These are phyloP conservation scores for Rheum nobile DNA, from an alignment of 148 eudicot genomes.

Conservation along the genomic window DNA sequence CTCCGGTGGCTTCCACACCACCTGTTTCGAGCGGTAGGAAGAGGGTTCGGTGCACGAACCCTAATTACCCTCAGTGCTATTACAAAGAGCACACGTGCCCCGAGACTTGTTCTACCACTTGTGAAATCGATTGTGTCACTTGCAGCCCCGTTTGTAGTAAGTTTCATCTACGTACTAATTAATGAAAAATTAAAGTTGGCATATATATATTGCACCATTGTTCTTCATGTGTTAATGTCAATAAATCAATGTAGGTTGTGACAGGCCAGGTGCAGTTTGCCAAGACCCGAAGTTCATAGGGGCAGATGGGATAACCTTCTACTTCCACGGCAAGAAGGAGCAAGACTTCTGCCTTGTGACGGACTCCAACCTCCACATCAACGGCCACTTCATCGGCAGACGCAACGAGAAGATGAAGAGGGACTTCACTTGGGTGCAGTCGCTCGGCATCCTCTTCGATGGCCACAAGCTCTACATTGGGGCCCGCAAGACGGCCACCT, in stretches of 20 bases:
- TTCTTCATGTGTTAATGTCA: too few relatives aligned
- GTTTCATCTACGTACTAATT: too few relatives aligned
- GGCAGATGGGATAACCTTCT: conserved; percentile 11
- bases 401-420: conserved; percentile 6
- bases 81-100: conserved; percentile 13
- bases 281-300: conserved; percentile 12
- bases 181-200: too few relatives aligned
- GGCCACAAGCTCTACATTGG: conserved; percentile 19
- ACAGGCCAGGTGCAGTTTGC: conserved; percentile 19
- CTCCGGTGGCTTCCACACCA: background rate
- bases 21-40: background rate
- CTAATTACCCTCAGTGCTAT: conserved; percentile 16
- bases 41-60: conserved; percentile 15
- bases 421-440: conserved; percentile 23
- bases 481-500: conserved; percentile 22
- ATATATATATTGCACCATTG: too few relatives aligned
- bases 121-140: conserved; percentile 32
- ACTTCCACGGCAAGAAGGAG: conserved; percentile 13
- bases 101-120: background rate
- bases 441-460: conserved; percentile 22
- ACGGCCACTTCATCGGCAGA: conserved; percentile 15
- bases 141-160: conserved; percentile 42
- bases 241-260: background rate
- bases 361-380: conserved; percentile 16
- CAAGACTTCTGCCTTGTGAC: conserved; percentile 13